These are phyloP conservation scores for Ganoderma sp. DNA, from an alignment of 1,284 basidiomycete genomes.

Conservation along the genomic window DNA sequence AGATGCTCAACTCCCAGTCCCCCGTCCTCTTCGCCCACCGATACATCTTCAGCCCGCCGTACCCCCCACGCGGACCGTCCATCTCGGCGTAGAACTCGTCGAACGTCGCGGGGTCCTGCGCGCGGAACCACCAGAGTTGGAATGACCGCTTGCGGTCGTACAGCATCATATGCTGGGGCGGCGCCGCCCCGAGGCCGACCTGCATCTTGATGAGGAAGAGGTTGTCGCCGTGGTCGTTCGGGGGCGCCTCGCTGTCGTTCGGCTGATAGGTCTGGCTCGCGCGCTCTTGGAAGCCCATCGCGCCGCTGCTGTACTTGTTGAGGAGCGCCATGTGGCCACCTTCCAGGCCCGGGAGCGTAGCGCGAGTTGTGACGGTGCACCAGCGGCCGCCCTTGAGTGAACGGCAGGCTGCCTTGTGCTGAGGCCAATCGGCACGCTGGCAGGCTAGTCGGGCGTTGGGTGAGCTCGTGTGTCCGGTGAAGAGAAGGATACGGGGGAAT, in stretches of 20 bases:
- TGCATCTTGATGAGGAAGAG: conserved; percentile 52
- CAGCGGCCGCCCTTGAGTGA: conserved; percentile 49
- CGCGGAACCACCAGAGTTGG: conserved; percentile 38
- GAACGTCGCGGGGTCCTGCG: conserved; percentile 26
- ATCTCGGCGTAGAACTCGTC: conserved; percentile 31
- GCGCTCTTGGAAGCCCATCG: conserved; percentile 1
- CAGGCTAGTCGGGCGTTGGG: conserved; percentile 41
- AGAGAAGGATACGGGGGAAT: not conserved
- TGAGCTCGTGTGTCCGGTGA: not conserved
- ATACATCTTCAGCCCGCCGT: conserved; percentile 40
- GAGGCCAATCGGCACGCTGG: conserved; percentile 47
- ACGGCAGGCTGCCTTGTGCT: conserved; percentile 47
- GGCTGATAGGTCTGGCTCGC: conserved; percentile 6
- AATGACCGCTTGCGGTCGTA: conserved; percentile 50
- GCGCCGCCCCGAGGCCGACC: conserved; percentile 16
- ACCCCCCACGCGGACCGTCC: conserved; percentile 28
- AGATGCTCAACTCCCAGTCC: conserved; percentile 39
- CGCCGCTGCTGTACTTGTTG: conserved; percentile 25
- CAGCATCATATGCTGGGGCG: conserved; percentile 39
- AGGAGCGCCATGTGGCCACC: conserved; percentile 20
- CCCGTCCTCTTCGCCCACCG: conserved; percentile 40
- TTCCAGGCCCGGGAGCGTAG: conserved; percentile 23
- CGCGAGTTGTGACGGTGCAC: conserved; percentile 41
- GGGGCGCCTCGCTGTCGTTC: conserved; percentile 28
- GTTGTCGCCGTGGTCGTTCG: conserved; percentile 45